Base-by-base conservation (phyloP, 208 protist species). In the Trypanosoma congolense region DNA sequence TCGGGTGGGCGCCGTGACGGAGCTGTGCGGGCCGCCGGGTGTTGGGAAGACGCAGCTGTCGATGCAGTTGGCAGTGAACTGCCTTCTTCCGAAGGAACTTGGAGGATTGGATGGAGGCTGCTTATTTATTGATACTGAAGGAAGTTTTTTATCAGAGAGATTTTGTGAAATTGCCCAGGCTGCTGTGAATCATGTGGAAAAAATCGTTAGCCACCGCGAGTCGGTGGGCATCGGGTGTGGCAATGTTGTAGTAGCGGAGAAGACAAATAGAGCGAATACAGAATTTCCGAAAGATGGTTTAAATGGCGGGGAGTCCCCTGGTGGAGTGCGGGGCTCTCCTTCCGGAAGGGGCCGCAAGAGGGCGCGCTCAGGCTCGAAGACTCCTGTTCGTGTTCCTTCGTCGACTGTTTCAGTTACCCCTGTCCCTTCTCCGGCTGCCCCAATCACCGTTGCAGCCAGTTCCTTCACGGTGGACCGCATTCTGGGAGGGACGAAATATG, bases 41-140 rank as follows among this genome's bases (percentile, higher is more conserved):
- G 84, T 83, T 5, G 93, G 93, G 19, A 97, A 97, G 55, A 97
- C 93, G 26, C 93, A 97, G 61, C 24, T 96, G 30, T 56, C 82
- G 14, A 70, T 95, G 70, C 93, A 97, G 47, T 67, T 97, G 4
- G 79, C 87, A 30, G 80, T 96, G 30, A 85, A 63, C 56, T 82
- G 69, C 21, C 56, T 62, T n/a, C 60, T 96, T 26, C 89, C 90
- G 9, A 24, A 25, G 0, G 54, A 58, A 24, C 70, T 97, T 4
- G 85, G 83, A 36, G 93, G 93, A 3, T 41, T 86, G 14, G 74
- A 64, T 24, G 88, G 87, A 12, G 47, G 51, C 0, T 80, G 77
- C 30, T 18, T 96, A 1, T 97, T 90, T 67, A 74, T 97, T 22
- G 93, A 97, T 51, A 97, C 93, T 2, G 93, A 97, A 68, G 93